Evolutionary conservation across 2,329 filamentous ascomycete species (phyloP), one percentile per base, ranked within the genome.

Genomic region (Dactylellina drechsleri): DNA sequence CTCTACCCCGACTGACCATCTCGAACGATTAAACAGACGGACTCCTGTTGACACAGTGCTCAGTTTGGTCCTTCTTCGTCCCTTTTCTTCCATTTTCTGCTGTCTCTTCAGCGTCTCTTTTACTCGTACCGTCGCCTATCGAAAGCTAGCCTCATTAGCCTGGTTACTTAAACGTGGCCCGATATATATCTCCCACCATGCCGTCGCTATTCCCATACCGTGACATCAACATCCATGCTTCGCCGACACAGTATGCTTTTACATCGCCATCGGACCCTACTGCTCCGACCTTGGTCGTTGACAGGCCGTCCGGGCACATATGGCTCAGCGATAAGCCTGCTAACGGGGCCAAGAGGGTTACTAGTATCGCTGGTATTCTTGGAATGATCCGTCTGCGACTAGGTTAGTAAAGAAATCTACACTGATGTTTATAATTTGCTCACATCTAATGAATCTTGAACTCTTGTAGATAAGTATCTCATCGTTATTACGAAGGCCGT

Each of bases 201-300:
- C 84, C 83, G 77, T 82, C 82, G 66, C 82, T 83, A 65, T 84
- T 90, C 66, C 95, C 94, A 20, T 99, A 93, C 83, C 89, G 94
- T 81, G 95, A 99, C 85, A 96, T 98, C 85, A 99, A 98, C 83
- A 89, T 99, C 82, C 93, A 96, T 83, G 91, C 93, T 78, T 93
- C 94, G 61, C 86, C 92, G 79, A 92, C 94, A 80, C 91, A 95
- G 81, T 99, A 99, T 85, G 92, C 93, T 79, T 99, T 99, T 83
- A 93, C 92, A 45, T 99, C 95, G 28, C 95, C 95, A 28, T 98
- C 95, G 0, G 94, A 93, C 2, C 93, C 93, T 76, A 89, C 93
- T 83, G 91, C 93, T 28, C 92, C 92, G 13, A 92, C 92, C 8
- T 86, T 99, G 60, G 89, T 97, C 13, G 87, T 99, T 78, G 95